Conservation (phyloP, 2,329 filamentous ascomycete genomes). For the Venturia nashicola region DNA sequence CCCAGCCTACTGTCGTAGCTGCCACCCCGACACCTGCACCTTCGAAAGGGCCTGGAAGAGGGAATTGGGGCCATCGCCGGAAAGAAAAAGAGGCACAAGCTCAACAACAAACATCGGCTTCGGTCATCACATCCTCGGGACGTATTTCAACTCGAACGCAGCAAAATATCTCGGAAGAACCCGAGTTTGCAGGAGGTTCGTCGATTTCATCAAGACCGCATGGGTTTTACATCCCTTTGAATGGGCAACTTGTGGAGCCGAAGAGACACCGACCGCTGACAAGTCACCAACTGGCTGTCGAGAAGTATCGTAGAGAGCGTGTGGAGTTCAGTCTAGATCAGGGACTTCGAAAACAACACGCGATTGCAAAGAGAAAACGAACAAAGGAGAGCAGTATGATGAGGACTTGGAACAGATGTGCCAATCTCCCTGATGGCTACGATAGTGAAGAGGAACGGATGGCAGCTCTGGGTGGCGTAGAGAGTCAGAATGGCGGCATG, state of each 20-base stretch:
- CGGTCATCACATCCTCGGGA: conserved; percentile 19
- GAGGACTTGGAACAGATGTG: conserved; percentile 51
- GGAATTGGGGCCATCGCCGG: conserved; percentile 35
- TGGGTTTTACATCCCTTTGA: conserved; percentile 37
- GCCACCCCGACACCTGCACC: neutral
- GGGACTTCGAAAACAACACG: conserved; percentile 56
- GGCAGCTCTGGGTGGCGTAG: neutral
- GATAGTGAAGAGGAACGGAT: conserved; percentile 31
- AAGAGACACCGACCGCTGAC: conserved; percentile 61
- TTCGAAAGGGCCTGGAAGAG: conserved; percentile 34
- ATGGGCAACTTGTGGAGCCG: conserved; percentile 31
- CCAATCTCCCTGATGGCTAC: conserved; percentile 29
- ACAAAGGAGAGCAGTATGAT: conserved; percentile 21
- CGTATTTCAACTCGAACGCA: conserved; percentile 15
- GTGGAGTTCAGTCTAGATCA: conserved; percentile 73
- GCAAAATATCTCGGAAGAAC: neutral
- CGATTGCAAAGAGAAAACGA: conserved; percentile 48
- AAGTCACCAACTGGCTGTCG: conserved; percentile 70
- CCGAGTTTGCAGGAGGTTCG: neutral
- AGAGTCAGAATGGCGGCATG: neutral
- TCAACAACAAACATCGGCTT: conserved; percentile 9
- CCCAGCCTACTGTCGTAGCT: neutral
- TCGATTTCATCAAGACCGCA: conserved; percentile 27
- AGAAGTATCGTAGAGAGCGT: conserved; percentile 63
- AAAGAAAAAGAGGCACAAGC: conserved; percentile 20